Evolutionary conservation across 1,139 yeast genomes (phyloP), one percentile per base, ranked within the genome.

Genomic region (Candida tropicalis): DNA sequence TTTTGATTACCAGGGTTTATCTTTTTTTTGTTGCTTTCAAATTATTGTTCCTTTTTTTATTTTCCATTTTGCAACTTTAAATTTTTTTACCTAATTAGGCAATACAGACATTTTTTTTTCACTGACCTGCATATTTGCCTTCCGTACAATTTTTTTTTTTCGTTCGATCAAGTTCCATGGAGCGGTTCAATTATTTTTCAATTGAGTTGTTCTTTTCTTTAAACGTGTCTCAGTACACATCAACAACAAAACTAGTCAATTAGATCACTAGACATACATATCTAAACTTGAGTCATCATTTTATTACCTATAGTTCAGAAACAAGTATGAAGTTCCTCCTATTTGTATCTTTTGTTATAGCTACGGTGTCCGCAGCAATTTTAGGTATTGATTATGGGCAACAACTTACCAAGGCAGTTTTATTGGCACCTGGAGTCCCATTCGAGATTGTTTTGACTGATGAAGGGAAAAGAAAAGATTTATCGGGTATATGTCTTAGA

Each of bases 331-430:
- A 40, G 24, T 10, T 18, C 25, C 41, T 51, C 35, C 34, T 44
- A 29, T 8, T 42, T 12, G 37, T 45, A 22, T 44, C 51, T 35
- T 55, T 43, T 23, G 12, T 40, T 33, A 45, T 55, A n/a, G 26
- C 59, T 15, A 44, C 56, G 3, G 44, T 60, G 1, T 51, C 60
- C 2, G 78, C 79, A 7, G 95, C 96, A 2, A 78, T 93, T 13
- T 68, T 93, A 40, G 98, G 97, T 22, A 73, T 93, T 37, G 99
- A 93, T 62, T 84, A 79, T 59, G 99, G 99, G 42, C 86, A 87
- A 47, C 95, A 90, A 58, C 87, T 75, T 70, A 81, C 93, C 28
- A 93, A 95, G 62, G 89, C 96, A 2, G 88, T 86, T 40, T 71
- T 93, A 42, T 85, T 95, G 38, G 97, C 97, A 0, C 98, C 98